Percentiles rank a stretch among this genome's conserved stretches.
These are phyloP conservation scores for Massarina eburnea DNA, from an alignment of 2,329 filamentous ascomycete species.

Conservation along the genomic window DNA sequence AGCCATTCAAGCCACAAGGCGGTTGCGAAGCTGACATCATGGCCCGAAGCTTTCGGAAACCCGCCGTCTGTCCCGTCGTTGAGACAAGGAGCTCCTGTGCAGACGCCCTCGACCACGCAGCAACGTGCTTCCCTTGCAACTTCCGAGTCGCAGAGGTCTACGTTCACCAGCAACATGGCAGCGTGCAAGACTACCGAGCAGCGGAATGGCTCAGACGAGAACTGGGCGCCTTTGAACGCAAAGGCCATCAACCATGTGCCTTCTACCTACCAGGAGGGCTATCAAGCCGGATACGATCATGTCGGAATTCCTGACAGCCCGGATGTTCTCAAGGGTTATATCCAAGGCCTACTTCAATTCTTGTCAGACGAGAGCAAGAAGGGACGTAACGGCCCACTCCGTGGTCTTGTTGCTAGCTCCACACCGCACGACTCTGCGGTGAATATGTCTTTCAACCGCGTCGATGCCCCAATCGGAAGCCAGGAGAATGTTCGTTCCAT, in stretches of 20 bases:
- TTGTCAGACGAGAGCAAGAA: constrained; percentile 30
- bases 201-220: constrained; percentile 20
- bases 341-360: constrained; percentile 34
- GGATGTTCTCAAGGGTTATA: constrained; percentile 38
- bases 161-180: constrained; percentile 14
- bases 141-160: constrained; percentile 7
- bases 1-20: constrained; percentile 24
- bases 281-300: constrained; percentile 41
- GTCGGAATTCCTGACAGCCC: constrained; percentile 32
- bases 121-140: constrained; percentile 11
- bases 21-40: constrained; percentile 29
- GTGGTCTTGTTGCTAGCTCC: constrained; percentile 25
- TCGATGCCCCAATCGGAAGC: constrained; percentile 9
- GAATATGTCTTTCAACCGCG: constrained; percentile 27
- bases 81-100: constrained; percentile 12
- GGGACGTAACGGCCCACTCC: constrained; percentile 24
- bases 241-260: constrained; percentile 25
- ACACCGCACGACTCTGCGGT: constrained; percentile 32
- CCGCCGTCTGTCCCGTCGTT: constrained; percentile 21
- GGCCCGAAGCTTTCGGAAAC: constrained; percentile 35
- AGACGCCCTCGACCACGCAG: constrained; percentile 4
- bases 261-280: constrained; percentile 42
- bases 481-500: constrained; percentile 31
- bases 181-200: constrained; percentile 18
- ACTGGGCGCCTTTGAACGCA: constrained; percentile 21